Evolutionary conservation across 306 rosid species (phyloP).

Genomic region (Sicyos baderoa): DNA sequence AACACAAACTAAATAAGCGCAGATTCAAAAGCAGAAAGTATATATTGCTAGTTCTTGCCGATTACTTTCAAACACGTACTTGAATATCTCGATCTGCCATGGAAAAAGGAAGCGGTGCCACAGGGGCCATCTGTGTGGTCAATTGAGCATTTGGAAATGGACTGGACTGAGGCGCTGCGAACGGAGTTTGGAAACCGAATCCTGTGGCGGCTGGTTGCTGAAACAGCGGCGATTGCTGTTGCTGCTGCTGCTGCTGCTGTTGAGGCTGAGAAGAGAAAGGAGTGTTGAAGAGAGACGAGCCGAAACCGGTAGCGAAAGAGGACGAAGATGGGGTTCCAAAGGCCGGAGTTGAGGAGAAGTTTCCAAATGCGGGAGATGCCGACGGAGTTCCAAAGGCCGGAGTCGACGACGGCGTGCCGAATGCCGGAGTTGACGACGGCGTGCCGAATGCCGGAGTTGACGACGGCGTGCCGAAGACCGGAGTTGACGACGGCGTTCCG

Average conservation of each 20-base stretch:
- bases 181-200: constrained; percentile 48
- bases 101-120: constrained; percentile 78
- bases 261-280: constrained; percentile 49
- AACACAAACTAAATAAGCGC: not conserved
- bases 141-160: constrained; percentile 48
- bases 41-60: not conserved
- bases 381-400: constrained; percentile 49
- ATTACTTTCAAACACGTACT: constrained; percentile 25
- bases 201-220: constrained; percentile 41
- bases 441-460: constrained; percentile 18
- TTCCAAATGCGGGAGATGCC: constrained; percentile 41
- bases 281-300: constrained; percentile 45
- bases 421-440: constrained; percentile 25
- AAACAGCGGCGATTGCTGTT: constrained; percentile 36
- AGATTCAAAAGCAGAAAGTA: not conserved
- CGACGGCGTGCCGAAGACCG: too few relatives aligned
- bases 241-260: constrained; percentile 33
- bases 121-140: constrained; percentile 91
- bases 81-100: constrained; percentile 88
- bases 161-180: constrained; percentile 37
- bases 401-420: constrained; percentile 33
- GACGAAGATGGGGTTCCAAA: constrained; percentile 51
- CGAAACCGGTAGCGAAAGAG: constrained; percentile 46
- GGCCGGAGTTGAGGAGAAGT: constrained; percentile 44
- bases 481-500: too few relatives aligned